Evolutionary conservation across 2,329 filamentous ascomycete species (phyloP).

Genomic region (Tricladium varicosporioides): DNA sequence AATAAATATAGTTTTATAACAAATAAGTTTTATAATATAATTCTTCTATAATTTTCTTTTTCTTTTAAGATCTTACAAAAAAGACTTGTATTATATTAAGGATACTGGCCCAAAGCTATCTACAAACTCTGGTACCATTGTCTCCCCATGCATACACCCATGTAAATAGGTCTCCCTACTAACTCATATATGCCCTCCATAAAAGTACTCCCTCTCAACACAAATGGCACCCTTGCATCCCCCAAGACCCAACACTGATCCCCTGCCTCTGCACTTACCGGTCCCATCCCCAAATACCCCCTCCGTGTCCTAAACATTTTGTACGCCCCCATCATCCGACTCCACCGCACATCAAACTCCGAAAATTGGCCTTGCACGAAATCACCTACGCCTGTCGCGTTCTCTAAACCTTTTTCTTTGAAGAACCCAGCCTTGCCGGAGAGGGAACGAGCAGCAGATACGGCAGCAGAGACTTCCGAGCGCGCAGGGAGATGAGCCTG

Average conservation of each 20-base stretch:
- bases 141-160: constrained; percentile 12
- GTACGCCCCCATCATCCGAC: constrained; percentile 1
- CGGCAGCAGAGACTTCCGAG: constrained; percentile 4
- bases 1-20: too few relatives aligned
- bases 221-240: constrained; percentile 11
- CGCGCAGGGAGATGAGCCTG: constrained; percentile 4
- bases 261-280: neutral
- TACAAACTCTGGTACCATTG: constrained; percentile 2
- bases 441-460: neutral
- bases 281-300: constrained; percentile 9
- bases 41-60: too few relatives aligned
- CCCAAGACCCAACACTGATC: constrained; percentile 9
- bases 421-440: neutral
- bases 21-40: too few relatives aligned
- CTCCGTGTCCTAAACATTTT: constrained; percentile 10
- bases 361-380: constrained; percentile 8
- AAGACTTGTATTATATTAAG: too few relatives aligned
- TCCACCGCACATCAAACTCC: constrained; percentile 12
- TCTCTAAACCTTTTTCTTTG: constrained; percentile 3
- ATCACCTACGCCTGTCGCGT: constrained; percentile 8
- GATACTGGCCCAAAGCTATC: constrained; percentile 8
- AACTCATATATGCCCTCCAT: constrained; percentile 6
- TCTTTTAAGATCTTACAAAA: too few relatives aligned
- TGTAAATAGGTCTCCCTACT: constrained; percentile 10
- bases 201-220: constrained; percentile 2